Conservation (phyloP, 1,284 basidiomycete species). For the Fomitopsis betulina region DNA sequence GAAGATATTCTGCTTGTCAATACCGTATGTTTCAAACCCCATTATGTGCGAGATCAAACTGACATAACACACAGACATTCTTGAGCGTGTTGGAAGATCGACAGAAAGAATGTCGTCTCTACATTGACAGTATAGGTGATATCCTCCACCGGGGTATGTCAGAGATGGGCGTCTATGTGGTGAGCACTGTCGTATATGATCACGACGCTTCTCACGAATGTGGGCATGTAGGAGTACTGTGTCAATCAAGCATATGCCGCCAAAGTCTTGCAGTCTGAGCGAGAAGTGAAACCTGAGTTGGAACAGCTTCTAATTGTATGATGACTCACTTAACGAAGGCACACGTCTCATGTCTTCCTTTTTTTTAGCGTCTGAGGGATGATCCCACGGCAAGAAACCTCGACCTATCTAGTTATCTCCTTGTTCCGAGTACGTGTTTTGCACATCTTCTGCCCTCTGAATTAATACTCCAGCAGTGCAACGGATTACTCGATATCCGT, state of each 20-base stretch:
- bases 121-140: slow-evolving; percentile 86
- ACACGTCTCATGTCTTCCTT: neutral
- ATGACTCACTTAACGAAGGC: neutral
- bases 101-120: slow-evolving; percentile 87
- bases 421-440: slow-evolving; percentile 74
- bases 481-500: slow-evolving; percentile 88
- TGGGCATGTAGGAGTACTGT: slow-evolving; percentile 70
- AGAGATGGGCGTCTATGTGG: slow-evolving; percentile 78
- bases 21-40: slow-evolving; percentile 53
- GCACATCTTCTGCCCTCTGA: neutral
- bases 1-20: slow-evolving; percentile 88
- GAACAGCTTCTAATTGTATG: slow-evolving; percentile 65
- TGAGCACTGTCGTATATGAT: slow-evolving; percentile 26
- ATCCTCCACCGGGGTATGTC: slow-evolving; percentile 72
- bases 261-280: slow-evolving; percentile 72
- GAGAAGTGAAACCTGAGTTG: slow-evolving; percentile 64
- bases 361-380: slow-evolving; percentile 55
- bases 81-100: slow-evolving; percentile 85
- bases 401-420: slow-evolving; percentile 86
- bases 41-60: slow-evolving; percentile 1
- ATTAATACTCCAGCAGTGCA: slow-evolving; percentile 62
- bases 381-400: slow-evolving; percentile 77
- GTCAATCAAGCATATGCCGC: slow-evolving; percentile 84
- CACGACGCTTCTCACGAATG: neutral
- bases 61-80: slow-evolving; percentile 50